Conservation (phyloP, 75 land plant genomes). For the Pinus albicaulis region DNA sequence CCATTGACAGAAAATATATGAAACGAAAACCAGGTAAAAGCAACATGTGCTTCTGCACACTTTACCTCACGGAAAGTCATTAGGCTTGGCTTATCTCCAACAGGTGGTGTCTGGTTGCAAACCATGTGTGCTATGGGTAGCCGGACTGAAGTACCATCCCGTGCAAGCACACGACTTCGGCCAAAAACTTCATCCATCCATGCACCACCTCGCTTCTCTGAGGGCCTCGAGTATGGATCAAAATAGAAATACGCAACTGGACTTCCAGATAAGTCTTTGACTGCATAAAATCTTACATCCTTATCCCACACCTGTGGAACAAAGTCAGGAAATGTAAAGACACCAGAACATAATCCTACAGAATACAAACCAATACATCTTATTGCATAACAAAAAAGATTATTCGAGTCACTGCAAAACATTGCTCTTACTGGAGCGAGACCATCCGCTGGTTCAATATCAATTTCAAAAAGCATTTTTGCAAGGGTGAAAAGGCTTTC, state of each 20-base stretch:
- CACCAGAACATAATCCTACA: not conserved
- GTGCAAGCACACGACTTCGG: slow-evolving; percentile 73
- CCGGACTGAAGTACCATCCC: slow-evolving; percentile 52
- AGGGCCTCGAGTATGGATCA: slow-evolving; percentile 94
- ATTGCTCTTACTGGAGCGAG: slow-evolving; percentile 64
- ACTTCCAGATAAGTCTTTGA: slow-evolving; percentile 63
- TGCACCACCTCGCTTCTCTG: slow-evolving; percentile 95
- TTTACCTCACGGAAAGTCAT: slow-evolving; percentile 95
- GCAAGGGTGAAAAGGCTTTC: slow-evolving; percentile 85
- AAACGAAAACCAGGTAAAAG: not conserved
- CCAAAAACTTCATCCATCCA: slow-evolving; percentile 95
- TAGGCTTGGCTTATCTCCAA: slow-evolving; percentile 85
- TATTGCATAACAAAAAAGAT: not conserved
- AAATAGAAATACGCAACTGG: slow-evolving; percentile 87
- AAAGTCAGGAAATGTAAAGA: not conserved
- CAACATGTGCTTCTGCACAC: not conserved
- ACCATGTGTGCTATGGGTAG: slow-evolving; percentile 93
- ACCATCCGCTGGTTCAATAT: slow-evolving; percentile 84
- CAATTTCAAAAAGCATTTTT: slow-evolving; percentile 65
- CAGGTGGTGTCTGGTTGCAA: slow-evolving; percentile 95
- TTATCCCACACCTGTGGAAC: slow-evolving; percentile 76
- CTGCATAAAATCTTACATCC: slow-evolving; percentile 75
- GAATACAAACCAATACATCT: not conserved
- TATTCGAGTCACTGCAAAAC: not conserved
- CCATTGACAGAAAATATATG: not conserved